Evolutionary conservation across 2,329 filamentous ascomycete species (phyloP).

Genomic region (Trichoderma semiorbis): DNA sequence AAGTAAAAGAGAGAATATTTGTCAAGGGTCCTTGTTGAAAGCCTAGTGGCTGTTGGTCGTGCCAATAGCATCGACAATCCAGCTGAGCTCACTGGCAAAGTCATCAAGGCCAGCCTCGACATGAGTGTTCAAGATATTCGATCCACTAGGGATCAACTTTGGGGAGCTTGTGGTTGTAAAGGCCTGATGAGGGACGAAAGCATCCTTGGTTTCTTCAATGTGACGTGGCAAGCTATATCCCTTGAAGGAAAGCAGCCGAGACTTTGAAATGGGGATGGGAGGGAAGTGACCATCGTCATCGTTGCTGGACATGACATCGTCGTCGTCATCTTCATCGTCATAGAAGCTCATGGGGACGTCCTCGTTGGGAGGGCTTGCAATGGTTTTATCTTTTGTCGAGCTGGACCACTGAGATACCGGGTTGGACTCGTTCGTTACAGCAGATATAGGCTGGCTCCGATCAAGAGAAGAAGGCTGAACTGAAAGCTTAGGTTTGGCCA

Average conservation of each 20-base stretch:
- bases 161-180: conserved; percentile 26
- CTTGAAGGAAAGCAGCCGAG: conserved; percentile 26
- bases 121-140: conserved; percentile 33
- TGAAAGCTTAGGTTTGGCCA: not conserved
- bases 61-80: conserved; percentile 49
- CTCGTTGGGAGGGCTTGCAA: conserved; percentile 37
- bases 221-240: conserved; percentile 48
- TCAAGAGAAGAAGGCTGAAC: not conserved
- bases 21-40: not conserved
- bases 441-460: conserved; percentile 12
- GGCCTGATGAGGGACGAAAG: conserved; percentile 20
- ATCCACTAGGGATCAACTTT: conserved; percentile 26
- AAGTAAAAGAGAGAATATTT: not conserved
- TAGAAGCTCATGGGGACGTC: conserved; percentile 46
- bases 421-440: not conserved
- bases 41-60: conserved; percentile 16
- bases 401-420: conserved; percentile 26
- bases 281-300: conserved; percentile 31
- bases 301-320: conserved; percentile 36
- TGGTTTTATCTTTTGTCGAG: conserved; percentile 18
- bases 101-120: conserved; percentile 39
- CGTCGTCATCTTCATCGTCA: conserved; percentile 42
- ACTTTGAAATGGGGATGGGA: not conserved
- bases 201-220: conserved; percentile 24
- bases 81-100: conserved; percentile 46